Evolutionary conservation across 2,329 filamentous ascomycete genomes (phyloP), one percentile per base, ranked within the genome.

Genomic region (Fusarium paranaense): DNA sequence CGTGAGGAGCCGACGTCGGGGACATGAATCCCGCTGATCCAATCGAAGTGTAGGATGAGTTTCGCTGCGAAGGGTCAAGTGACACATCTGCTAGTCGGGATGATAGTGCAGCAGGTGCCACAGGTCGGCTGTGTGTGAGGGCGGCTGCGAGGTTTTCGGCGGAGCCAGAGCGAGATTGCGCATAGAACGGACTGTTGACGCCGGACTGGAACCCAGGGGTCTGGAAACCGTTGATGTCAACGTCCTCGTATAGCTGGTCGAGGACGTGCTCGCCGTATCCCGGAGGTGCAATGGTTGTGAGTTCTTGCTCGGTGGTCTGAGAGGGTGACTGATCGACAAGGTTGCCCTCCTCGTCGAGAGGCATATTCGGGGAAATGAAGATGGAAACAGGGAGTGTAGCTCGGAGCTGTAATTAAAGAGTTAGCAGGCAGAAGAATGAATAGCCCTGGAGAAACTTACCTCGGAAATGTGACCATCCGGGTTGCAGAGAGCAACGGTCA

Each of bases 381-480:
- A 99, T 92, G 64, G 95, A 95, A 18, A 98, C 90, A 2, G 97
- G 95, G 35, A 98, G 90, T 47, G 95, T 97, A 56, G 96, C 96
- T 62, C 96, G 93, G 62, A 98, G 90, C 91, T 94, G 62, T 8
- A 20, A 38, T 58, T 5, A 32, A 33, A 13, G 35, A 40, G 64
- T 78, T 52, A 77, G 70, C 38, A 42, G 37, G 37, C 33, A 37
- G 14, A 6, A 33, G 11, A 6, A 13, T 4, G 37, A 30, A 40
- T 1, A 9, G 14, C 14, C 18, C 8, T 2, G 32, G 20, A 37
- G 25, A 7, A 14, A 57, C 87, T 80, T 86, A 93, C 91, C 88
- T 98, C 96, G 65, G 95, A 98, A 64, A 95, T 89, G 80, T 98
- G 97, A 0, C 95, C 96, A 81, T 99, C 97, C 0, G 97, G 96